Evolutionary conservation across 73 alveolate species (phyloP).

Genomic region (Tetrahymena borealis): DNA sequence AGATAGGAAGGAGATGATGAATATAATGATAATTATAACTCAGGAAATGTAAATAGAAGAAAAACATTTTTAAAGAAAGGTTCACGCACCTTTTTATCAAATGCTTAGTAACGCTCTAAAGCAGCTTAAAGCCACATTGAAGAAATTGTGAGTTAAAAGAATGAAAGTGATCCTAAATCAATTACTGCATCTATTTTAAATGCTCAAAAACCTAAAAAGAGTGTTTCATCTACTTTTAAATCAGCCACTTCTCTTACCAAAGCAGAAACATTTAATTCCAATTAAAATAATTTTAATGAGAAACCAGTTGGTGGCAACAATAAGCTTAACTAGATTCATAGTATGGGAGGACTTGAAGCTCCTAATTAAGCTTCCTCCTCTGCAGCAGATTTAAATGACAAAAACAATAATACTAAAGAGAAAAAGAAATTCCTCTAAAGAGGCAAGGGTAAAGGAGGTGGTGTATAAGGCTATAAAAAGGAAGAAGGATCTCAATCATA

Average conservation of each 20-base stretch:
- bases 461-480: neutral
- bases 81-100: slow-evolving; percentile 17
- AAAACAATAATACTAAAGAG: neutral
- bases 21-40: neutral
- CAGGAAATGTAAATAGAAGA: neutral
- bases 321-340: neutral
- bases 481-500: neutral
- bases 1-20: neutral
- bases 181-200: neutral
- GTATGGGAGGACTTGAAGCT: neutral
- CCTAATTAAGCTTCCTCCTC: neutral
- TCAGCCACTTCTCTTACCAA: neutral
- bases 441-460: neutral
- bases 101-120: slow-evolving; percentile 33
- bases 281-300: neutral
- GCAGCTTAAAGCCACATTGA: slow-evolving; percentile 24
- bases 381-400: neutral
- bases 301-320: neutral
- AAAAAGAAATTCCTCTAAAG: neutral
- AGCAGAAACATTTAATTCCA: neutral
- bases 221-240: neutral
- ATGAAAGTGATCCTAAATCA: neutral
- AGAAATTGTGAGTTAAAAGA: slow-evolving; percentile 18
- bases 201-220: neutral
- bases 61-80: slow-evolving; percentile 32